phyloP scores from a whole-genome alignment of 2,329 filamentous ascomycete species.

The Lomentospora prolificans region DNA sequence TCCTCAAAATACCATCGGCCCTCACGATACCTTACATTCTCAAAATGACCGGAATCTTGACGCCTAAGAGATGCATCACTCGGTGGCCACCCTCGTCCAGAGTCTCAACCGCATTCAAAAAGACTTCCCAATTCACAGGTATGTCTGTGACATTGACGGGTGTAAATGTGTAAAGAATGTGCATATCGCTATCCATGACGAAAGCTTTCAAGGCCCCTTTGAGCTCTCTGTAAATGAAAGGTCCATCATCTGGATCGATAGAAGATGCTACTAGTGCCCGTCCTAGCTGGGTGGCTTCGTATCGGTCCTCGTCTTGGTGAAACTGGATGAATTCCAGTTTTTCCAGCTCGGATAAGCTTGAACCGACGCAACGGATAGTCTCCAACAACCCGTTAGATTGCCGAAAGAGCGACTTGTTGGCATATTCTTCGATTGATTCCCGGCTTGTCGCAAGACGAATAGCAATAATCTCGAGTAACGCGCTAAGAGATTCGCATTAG shows the following conservation, averaged over 20 bases:
- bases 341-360: constrained; percentile 48
- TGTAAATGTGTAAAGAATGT: constrained; percentile 68
- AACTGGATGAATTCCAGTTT: constrained; percentile 42
- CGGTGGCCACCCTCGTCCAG: constrained; percentile 63
- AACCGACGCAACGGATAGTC: constrained; percentile 44
- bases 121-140: constrained; percentile 61
- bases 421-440: constrained; percentile 57
- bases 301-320: constrained; percentile 32
- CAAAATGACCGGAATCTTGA: constrained; percentile 58
- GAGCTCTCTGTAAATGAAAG: constrained; percentile 63
- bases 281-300: constrained; percentile 54
- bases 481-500: constrained; percentile 32
- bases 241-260: constrained; percentile 63
- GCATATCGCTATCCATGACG: constrained; percentile 74
- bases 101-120: constrained; percentile 58
- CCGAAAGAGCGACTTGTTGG: constrained; percentile 56
- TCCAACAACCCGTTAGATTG: constrained; percentile 41
- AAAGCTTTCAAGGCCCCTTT: constrained; percentile 58
- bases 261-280: constrained; percentile 63
- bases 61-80: constrained; percentile 56
- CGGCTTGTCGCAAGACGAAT: constrained; percentile 57
- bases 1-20: constrained; percentile 8
- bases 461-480: constrained; percentile 60
- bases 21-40: constrained; percentile 40
- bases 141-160: constrained; percentile 51